A percentile compares a stretch with the other conserved stretches of the same genome.
phyloP scores from a whole-genome alignment of 2,329 filamentous ascomycete genomes.

The Aspergillus pseudoterreus region DNA sequence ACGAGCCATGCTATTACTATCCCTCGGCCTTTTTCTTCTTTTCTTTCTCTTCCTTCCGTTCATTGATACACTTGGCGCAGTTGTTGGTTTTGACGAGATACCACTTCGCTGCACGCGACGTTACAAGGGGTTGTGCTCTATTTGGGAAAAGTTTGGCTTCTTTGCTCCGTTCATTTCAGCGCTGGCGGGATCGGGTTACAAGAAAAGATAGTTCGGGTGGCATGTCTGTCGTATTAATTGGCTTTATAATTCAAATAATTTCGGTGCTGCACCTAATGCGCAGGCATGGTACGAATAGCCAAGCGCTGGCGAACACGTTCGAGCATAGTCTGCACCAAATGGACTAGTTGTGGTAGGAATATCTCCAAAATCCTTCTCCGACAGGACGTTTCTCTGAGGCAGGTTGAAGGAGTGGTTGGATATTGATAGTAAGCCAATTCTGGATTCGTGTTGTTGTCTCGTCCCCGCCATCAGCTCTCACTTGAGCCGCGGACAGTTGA shows the following conservation, averaged over 20 bases:
- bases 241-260: neutral
- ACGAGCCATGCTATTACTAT: neutral
- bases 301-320: too few species aligned
- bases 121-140: constrained; percentile 12
- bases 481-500: too few species aligned
- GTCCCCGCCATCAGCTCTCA: too few species aligned
- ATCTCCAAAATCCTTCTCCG: too few species aligned
- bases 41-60: constrained; percentile 9
- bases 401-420: too few species aligned
- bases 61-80: constrained; percentile 17
- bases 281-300: neutral
- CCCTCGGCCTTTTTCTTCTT: constrained; percentile 6
- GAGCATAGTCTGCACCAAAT: too few species aligned
- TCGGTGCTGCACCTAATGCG: neutral
- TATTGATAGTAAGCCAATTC: too few species aligned
- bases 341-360: too few species aligned
- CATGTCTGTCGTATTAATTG: neutral
- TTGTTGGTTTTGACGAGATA: constrained; percentile 16
- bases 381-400: too few species aligned
- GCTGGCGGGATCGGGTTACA: constrained; percentile 15
- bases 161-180: constrained; percentile 14
- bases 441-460: too few species aligned
- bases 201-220: constrained; percentile 5
- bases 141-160: constrained; percentile 10
- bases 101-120: constrained; percentile 12